These are phyloP conservation scores for Sesbania bispinosa DNA, from an alignment of 306 rosid genomes.

Conservation along the genomic window DNA sequence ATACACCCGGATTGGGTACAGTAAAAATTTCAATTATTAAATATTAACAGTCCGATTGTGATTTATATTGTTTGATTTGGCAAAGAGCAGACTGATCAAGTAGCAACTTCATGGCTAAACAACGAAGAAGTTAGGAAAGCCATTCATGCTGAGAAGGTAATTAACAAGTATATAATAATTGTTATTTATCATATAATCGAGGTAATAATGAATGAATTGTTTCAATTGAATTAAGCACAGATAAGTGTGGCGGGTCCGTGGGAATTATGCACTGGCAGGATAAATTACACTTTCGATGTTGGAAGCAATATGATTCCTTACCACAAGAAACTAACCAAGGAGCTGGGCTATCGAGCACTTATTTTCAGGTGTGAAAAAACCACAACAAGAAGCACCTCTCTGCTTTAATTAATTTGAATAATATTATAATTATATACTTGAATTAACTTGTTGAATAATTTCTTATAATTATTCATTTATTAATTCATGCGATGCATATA, in stretches of 20 bases:
- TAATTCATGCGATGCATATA: too few relatives aligned
- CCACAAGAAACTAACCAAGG: constrained; percentile 58
- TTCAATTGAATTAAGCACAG: constrained; percentile 22
- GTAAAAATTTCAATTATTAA: too few relatives aligned
- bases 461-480: too few relatives aligned
- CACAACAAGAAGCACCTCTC: too few relatives aligned
- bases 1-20: too few relatives aligned
- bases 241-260: constrained; percentile 49
- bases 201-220: not conserved
- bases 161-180: not conserved
- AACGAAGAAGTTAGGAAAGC: constrained; percentile 52
- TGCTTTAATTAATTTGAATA: not conserved
- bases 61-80: not conserved
- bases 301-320: constrained; percentile 85
- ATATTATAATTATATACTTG: not conserved
- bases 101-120: constrained; percentile 65
- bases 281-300: constrained; percentile 29
- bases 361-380: constrained; percentile 55
- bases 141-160: constrained; percentile 56
- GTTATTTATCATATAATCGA: not conserved
- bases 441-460: not conserved
- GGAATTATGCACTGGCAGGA: constrained; percentile 53
- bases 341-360: constrained; percentile 51
- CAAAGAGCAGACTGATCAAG: constrained; percentile 50
- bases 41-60: too few relatives aligned